These are phyloP conservation scores for Psilocybe tampanensis DNA, from an alignment of 768 basidiomycete genomes.

Conservation along the genomic window DNA sequence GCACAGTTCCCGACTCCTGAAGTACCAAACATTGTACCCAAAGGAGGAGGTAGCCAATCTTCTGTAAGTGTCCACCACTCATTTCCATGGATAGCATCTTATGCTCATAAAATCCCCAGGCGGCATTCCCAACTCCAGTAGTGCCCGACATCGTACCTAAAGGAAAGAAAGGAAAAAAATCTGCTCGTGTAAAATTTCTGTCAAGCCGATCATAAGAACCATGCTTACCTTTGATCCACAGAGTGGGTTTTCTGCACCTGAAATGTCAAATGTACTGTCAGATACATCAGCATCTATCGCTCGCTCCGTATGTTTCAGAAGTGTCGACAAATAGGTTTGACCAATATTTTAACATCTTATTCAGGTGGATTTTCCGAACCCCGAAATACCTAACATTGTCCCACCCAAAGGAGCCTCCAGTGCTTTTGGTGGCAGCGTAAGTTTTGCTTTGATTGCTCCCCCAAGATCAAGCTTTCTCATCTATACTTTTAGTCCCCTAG, in stretches of 20 bases:
- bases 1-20: background rate
- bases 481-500: background rate
- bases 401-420: background rate
- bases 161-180: background rate
- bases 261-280: background rate
- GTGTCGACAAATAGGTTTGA: background rate
- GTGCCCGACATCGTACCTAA: background rate
- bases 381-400: background rate
- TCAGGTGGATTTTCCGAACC: background rate
- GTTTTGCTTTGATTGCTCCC: background rate
- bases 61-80: background rate
- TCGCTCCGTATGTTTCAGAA: background rate
- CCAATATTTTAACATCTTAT: background rate
- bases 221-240: background rate
- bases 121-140: background rate
- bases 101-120: background rate
- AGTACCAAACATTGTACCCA: background rate
- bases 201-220: too few relatives aligned
- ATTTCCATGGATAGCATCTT: too few relatives aligned
- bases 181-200: background rate
- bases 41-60: background rate
- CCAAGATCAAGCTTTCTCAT: background rate
- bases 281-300: background rate
- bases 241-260: background rate
- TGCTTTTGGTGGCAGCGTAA: background rate